Evolutionary conservation across 805 yeast genomes (phyloP), one percentile per base, ranked within the genome.

Genomic region (Diddensiella santjacobensis): DNA sequence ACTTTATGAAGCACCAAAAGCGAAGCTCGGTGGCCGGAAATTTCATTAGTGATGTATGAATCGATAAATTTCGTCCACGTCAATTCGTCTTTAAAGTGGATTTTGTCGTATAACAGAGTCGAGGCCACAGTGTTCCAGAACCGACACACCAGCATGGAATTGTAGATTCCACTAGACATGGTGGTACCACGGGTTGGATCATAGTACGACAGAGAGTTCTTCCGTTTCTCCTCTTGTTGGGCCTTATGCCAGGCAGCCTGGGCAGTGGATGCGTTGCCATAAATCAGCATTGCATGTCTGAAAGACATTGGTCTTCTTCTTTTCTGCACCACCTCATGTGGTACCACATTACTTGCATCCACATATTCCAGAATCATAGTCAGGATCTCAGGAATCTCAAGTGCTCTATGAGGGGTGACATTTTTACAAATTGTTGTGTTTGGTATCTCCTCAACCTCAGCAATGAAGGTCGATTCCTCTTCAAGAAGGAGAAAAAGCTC

Each of bases 331-430:
- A 65, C 62, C 58, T 86, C 91, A 40, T 71, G 75, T 2, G 91
- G 91, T n/a, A 81, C 69, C 5, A 65, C 61, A 1, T 74, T 70
- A 51, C 73, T 77, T 22, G 68, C 64, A 48, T 84, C 88, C n/a
- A 84, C 83, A 60, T 71, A 79, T 22, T 70, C 67, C 19, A 87
- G 65, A 10, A 88, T 84, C 47, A 73, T 71, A 51, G 71, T 65
- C 13, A 88, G 70, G 45, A 88, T 82, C 63, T 88, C 96, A 0
- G 96, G 96, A 30, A 84, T 80, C 44, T 73, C 71, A 58, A 88
- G 84, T 5, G 88, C 83, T 13, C 65, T 57, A 63, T 70, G 66
- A 22, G 19, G 19, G 10, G 19, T 15, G 8, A 8, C 38, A 17
- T 17, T 35, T 15, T n/a, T n/a, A n/a, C n/a, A n/a, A n/a, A n/a